Evolutionary conservation across 345 rosid genomes (phyloP), one percentile per base, ranked within the genome.

Genomic region (Rhodomyrtus tomentosa): DNA sequence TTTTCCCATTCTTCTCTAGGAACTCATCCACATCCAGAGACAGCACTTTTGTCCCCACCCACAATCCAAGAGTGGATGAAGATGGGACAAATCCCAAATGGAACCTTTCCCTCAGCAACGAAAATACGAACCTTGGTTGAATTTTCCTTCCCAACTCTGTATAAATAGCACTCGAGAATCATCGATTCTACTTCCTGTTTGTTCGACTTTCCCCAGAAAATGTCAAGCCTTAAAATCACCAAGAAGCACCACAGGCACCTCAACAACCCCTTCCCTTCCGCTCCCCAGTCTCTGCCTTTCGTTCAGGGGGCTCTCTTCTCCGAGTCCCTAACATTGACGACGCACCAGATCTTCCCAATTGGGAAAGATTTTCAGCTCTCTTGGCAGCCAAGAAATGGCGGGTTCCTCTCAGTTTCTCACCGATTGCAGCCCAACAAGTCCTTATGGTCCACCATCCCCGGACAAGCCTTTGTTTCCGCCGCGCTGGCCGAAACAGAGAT

Each of bases 181-280:
- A 68, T 68, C 45, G 79, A 68, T 68, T 18, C 79, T 4, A 68
- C 9, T 21, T 56, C 56, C 3, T 12, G 21, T 11, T 14, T 24
- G 52, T 8, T 22, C 40, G 45, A 81, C 25, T 36, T 50, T 36
- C 45, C 45, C 42, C 20, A 10, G n/a, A 80, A 53, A 80, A 92
- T 91, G 94, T 84, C 85, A 80, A 85, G 83, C 84, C 82, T 90
- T 24, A 94, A 87, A 73, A 90, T 92, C 87, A 90, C 87, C 42
- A 90, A 91, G 84, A 92, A 89, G 86, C 95, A 94, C 86, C 91
- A 91, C 49, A 92, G 89, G 52, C 95, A 58, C 89, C 62, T 94
- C 62, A 94, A 94, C 87, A 94, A 92, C 51, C 96, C 96, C 32
- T 92, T 92, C 86, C 93, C 94, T 59, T 87, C 93, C 6, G 42